phyloP scores from a whole-genome alignment of 1,284 basidiomycete species.

The Cryptococcus floricola region DNA sequence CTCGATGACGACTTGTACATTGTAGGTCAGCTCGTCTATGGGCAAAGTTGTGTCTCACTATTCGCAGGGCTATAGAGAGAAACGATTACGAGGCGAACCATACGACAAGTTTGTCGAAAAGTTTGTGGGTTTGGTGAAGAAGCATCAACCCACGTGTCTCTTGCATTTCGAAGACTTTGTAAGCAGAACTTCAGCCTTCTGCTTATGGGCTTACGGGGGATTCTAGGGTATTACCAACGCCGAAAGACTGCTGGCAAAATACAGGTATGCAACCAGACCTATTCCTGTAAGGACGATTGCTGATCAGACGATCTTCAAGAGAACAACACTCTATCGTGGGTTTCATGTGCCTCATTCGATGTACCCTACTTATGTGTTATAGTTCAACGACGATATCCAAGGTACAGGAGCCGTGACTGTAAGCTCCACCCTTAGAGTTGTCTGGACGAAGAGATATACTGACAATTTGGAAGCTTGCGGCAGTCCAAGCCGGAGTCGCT shows the following conservation, averaged over 20 bases:
- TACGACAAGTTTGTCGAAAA: slow-evolving; percentile 41
- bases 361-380: slow-evolving; percentile 2
- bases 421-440: neutral
- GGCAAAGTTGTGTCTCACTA: neutral
- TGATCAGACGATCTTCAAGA: slow-evolving; percentile 52
- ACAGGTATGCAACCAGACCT: slow-evolving; percentile 18
- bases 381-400: slow-evolving; percentile 72
- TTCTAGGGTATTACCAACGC: slow-evolving; percentile 57
- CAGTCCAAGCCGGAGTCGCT: slow-evolving; percentile 66
- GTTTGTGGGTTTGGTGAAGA: slow-evolving; percentile 38
- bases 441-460: slow-evolving; percentile 55
- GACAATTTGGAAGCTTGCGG: slow-evolving; percentile 56
- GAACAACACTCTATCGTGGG: slow-evolving; percentile 63
- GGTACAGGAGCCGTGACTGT: slow-evolving; percentile 77
- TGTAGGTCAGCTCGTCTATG: slow-evolving; percentile 10
- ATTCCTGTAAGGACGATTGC: neutral
- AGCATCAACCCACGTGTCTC: slow-evolving; percentile 34
- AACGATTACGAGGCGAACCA: slow-evolving; percentile 33
- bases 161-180: slow-evolving; percentile 45
- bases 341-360: neutral
- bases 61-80: slow-evolving; percentile 34
- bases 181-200: slow-evolving; percentile 1
- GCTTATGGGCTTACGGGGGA: neutral
- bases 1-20: slow-evolving; percentile 39
- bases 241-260: slow-evolving; percentile 56